Evolutionary conservation across 306 rosid species (phyloP).

Genomic region (Urtica urens): DNA sequence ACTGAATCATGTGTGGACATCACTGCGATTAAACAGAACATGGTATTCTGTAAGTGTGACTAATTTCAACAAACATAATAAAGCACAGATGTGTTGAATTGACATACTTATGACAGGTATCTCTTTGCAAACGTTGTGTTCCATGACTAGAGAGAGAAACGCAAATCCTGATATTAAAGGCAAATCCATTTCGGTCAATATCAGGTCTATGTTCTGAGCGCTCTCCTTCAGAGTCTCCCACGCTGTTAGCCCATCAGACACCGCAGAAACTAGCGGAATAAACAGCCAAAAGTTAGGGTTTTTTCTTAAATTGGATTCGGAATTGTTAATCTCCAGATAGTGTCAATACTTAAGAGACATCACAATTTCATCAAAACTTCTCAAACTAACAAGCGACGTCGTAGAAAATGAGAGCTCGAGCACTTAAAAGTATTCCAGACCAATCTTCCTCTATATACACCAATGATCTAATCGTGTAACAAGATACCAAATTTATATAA

Average conservation of each 20-base stretch:
- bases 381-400: no score
- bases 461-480: no score
- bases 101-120: conserved; percentile 91
- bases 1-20: conserved; percentile 84
- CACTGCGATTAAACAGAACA: conserved; percentile 43
- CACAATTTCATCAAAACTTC: no score
- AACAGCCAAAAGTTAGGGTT: no score
- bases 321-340: no score
- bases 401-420: no score
- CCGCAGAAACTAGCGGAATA: conserved; percentile 81
- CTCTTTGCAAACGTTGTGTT: conserved; percentile 78
- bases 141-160: conserved; percentile 72
- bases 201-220: conserved; percentile 56
- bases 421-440: no score
- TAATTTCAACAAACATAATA: neutral
- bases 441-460: no score
- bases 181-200: conserved; percentile 90
- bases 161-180: conserved; percentile 91
- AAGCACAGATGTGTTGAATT: neutral
- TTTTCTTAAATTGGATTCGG: no score
- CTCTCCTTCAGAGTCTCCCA: conserved; percentile 88
- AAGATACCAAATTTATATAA: no score
- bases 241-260: conserved; percentile 84
- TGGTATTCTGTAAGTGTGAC: neutral
- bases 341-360: no score